These are phyloP conservation scores for Hibiscus mutabilis DNA, from an alignment of 345 rosid species.

Conservation along the genomic window DNA sequence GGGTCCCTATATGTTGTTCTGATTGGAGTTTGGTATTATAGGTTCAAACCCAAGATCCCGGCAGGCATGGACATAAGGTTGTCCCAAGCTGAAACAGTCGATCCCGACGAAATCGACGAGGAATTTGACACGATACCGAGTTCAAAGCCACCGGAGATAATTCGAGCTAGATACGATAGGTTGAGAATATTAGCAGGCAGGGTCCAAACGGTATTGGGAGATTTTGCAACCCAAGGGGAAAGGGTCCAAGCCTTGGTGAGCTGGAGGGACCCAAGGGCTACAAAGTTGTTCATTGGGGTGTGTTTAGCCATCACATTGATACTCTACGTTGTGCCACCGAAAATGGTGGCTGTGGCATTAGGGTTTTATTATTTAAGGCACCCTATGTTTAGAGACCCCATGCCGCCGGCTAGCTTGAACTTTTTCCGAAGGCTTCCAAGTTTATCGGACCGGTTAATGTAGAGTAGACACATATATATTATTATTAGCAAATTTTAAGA, in stretches of 20 bases:
- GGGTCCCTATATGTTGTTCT: constrained; percentile 70
- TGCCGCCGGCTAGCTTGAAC: constrained; percentile 84
- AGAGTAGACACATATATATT: constrained; percentile 20
- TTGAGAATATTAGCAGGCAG: constrained; percentile 73
- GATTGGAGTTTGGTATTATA: constrained; percentile 88
- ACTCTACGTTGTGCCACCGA: constrained; percentile 74
- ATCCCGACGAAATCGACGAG: constrained; percentile 87
- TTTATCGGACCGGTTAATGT: constrained; percentile 82
- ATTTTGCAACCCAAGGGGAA: constrained; percentile 94
- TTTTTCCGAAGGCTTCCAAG: constrained; percentile 93
- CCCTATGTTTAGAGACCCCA: constrained; percentile 91
- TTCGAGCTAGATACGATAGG: constrained; percentile 75
- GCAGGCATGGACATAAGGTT: constrained; percentile 90
- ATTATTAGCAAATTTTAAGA: constrained; percentile 15
- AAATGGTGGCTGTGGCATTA: constrained; percentile 94
- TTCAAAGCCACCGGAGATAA: constrained; percentile 55
- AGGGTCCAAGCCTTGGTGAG: constrained; percentile 82
- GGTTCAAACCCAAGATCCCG: constrained; percentile 82
- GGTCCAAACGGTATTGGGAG: constrained; percentile 89
- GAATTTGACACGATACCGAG: constrained; percentile 95
- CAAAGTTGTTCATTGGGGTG: constrained; percentile 73
- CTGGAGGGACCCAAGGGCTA: constrained; percentile 99
- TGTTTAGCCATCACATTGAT: constrained; percentile 63
- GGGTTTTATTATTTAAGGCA: constrained; percentile 91
- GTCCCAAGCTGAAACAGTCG: constrained; percentile 75